Conservation (phyloP, 768 basidiomycete species). For the Mycena rebaudengoi region DNA sequence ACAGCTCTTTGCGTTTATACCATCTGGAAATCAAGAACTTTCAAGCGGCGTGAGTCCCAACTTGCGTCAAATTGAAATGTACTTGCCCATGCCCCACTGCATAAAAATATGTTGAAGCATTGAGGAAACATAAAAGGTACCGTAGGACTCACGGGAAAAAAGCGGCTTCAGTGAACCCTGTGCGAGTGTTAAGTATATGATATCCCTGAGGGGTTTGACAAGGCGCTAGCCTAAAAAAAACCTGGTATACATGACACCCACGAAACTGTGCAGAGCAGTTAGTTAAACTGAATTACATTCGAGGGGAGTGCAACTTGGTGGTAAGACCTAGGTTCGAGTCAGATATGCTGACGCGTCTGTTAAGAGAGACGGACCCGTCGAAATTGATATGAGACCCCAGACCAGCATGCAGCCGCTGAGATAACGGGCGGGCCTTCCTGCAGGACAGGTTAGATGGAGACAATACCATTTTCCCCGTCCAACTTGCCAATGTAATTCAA, state of each 20-base stretch:
- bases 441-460: too few relatives aligned
- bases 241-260: constrained; percentile 69
- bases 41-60: neutral
- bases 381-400: constrained; percentile 47
- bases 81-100: constrained; percentile 18
- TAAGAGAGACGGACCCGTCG: constrained; percentile 5
- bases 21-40: constrained; percentile 68
- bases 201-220: constrained; percentile 54
- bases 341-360: neutral
- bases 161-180: constrained; percentile 49
- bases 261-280: constrained; percentile 56
- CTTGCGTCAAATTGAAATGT: neutral
- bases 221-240: constrained; percentile 70
- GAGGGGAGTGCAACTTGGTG: constrained; percentile 37
- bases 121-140: constrained; percentile 4
- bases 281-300: neutral
- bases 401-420: constrained; percentile 68
- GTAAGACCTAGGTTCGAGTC: constrained; percentile 45
- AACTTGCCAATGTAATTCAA: constrained; percentile 68
- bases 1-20: constrained; percentile 80
- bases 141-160: constrained; percentile 62
- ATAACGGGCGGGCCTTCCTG: constrained; percentile 70
- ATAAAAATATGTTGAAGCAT: neutral
- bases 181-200: neutral
- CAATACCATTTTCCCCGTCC: too few relatives aligned